A percentile compares a stretch with the other conserved stretches of the same genome.
Conservation (phyloP, 192 early-diverging fungal genomes). For the Dissophora ornata region DNA sequence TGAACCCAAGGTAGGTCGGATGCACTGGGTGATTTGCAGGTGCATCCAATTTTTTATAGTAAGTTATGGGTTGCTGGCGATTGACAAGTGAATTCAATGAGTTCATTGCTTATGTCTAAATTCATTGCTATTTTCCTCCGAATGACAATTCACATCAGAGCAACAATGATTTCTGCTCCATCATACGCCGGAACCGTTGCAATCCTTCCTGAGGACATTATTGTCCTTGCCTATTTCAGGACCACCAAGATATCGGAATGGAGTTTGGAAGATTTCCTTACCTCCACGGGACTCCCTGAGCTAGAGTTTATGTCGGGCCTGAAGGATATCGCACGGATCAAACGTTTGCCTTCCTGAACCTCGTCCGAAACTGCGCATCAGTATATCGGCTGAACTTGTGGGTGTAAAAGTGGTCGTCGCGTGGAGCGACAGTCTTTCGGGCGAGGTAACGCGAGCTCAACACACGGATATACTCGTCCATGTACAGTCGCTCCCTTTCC, state of each 20-base stretch:
- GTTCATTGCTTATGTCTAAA: not conserved
- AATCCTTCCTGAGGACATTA: constrained; percentile 8
- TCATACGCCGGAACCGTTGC: not conserved
- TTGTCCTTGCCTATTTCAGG: constrained; percentile 8
- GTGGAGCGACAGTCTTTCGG: too few species aligned
- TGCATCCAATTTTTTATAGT: too few species aligned
- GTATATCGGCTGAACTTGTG: too few species aligned
- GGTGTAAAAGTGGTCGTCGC: too few species aligned
- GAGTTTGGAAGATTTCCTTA: constrained; percentile 14
- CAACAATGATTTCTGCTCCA: not conserved
- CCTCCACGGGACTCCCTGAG: constrained; percentile 17
- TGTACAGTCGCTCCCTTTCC: too few species aligned
- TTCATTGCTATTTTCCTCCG: not conserved
- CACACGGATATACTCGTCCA: too few species aligned
- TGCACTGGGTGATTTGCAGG: constrained; percentile 24
- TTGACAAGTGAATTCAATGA: too few species aligned
- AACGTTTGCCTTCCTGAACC: constrained; percentile 2
- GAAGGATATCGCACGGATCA: constrained; percentile 12
- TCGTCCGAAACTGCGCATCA: too few species aligned
- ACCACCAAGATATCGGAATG: constrained; percentile 16
- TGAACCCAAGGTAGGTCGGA: constrained; percentile 18
- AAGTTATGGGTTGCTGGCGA: too few species aligned
- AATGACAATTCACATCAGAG: constrained; percentile 1
- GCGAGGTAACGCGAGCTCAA: too few species aligned
- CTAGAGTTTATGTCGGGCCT: not conserved